These are phyloP conservation scores for Sicyos edulis DNA, from an alignment of 306 rosid species.

Conservation along the genomic window DNA sequence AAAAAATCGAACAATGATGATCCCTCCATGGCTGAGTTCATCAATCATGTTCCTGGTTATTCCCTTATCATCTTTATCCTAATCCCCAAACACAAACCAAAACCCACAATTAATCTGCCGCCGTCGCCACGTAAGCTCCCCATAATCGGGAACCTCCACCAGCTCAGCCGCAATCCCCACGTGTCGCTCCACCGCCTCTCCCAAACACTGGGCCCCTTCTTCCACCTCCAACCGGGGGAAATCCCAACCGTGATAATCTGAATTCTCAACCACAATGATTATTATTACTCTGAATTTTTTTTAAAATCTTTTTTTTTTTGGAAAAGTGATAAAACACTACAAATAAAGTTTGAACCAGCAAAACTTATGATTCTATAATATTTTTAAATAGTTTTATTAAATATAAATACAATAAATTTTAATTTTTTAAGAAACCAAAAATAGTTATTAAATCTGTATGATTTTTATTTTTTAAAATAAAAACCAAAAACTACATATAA, in stretches of 20 bases:
- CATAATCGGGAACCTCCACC: constrained; percentile 39
- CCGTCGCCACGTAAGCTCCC: constrained; percentile 35
- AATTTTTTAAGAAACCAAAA: too few species aligned
- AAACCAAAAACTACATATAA: too few species aligned
- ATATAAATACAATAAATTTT: too few species aligned
- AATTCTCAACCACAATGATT: too few species aligned
- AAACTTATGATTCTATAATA: too few species aligned
- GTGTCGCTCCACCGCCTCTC: constrained; percentile 20
- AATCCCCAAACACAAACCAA: neutral
- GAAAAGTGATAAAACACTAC: too few species aligned
- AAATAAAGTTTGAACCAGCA: too few species aligned
- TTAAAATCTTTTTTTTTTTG: too few species aligned
- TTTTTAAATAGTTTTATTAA: too few species aligned
- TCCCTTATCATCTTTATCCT: neutral
- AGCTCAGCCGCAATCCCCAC: constrained; percentile 28
- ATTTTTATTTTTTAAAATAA: too few species aligned
- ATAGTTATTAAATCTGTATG: too few species aligned
- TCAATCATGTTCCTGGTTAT: neutral
- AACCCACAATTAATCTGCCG: constrained; percentile 10
- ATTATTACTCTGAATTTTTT: too few species aligned
- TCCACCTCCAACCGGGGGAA: constrained; percentile 34
- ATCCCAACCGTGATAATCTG: constrained; percentile 31
- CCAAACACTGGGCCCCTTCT: constrained; percentile 32
- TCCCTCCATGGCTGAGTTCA: neutral
- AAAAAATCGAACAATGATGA: neutral